Percentiles rank a stretch among this genome's conserved stretches.
Evolutionary conservation across 1,284 basidiomycete species (phyloP).

Genomic region (Trametes polyzona): DNA sequence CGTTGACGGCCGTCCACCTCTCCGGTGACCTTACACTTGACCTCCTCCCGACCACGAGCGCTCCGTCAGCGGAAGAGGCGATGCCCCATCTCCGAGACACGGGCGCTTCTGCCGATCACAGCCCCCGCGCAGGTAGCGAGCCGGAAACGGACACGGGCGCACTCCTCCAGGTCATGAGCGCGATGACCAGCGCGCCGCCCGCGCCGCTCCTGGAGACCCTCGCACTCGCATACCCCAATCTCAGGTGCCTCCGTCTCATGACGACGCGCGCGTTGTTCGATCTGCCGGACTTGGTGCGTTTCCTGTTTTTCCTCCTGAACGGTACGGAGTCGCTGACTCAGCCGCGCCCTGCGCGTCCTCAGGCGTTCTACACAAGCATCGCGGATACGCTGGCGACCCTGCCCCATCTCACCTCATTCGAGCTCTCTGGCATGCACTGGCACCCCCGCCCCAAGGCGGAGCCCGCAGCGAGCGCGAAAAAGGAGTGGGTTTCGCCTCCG

Average conservation of each 20-base stretch:
- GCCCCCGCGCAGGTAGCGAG: constrained; percentile 6
- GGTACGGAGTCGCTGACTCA: constrained; percentile 14
- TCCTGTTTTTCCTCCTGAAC: neutral
- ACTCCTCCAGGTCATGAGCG: constrained; percentile 37
- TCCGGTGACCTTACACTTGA: constrained; percentile 58
- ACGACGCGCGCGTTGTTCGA: constrained; percentile 39
- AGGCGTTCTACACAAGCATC: constrained; percentile 69
- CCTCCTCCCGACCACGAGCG: constrained; percentile 51
- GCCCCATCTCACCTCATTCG: constrained; percentile 61
- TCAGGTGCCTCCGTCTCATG: constrained; percentile 40
- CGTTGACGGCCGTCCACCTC: constrained; percentile 64
- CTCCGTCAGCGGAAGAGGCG: constrained; percentile 46
- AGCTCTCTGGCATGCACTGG: constrained; percentile 77
- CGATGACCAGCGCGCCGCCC: constrained; percentile 40
- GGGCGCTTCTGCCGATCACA: constrained; percentile 6
- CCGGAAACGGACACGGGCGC: constrained; percentile 12
- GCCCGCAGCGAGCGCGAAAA: constrained; percentile 19
- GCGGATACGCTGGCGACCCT: constrained; percentile 59
- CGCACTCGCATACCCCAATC: constrained; percentile 37
- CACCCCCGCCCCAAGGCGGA: constrained; percentile 33
- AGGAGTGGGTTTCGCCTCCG: constrained; percentile 38
- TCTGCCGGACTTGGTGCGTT: constrained; percentile 38
- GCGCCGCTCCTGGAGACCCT: constrained; percentile 39
- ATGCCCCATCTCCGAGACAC: constrained; percentile 18
- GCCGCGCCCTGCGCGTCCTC: constrained; percentile 13